A percentile compares a stretch with the other conserved stretches of the same genome.
phyloP scores from a whole-genome alignment of 305 asterid species.

The Ilex paraguariensis region DNA sequence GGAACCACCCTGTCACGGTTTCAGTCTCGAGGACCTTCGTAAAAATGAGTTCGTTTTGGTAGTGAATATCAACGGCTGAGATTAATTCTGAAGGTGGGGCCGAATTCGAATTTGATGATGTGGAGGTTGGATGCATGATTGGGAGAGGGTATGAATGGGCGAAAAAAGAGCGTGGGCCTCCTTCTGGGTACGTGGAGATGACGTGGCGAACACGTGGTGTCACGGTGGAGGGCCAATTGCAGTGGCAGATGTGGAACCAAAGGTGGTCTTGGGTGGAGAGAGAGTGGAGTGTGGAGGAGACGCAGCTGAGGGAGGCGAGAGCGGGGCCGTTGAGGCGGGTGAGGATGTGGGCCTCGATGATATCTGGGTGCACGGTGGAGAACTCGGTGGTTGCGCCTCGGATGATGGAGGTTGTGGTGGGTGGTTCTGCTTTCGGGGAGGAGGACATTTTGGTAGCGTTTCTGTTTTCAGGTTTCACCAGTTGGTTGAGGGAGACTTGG shows the following conservation, averaged over 20 bases:
- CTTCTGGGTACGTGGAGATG: slow-evolving; percentile 39
- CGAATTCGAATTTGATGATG: slow-evolving; percentile 7
- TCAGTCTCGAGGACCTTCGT: slow-evolving; percentile 51
- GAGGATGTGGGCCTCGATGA: slow-evolving; percentile 54
- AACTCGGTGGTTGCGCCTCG: slow-evolving; percentile 20
- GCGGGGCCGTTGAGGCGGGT: slow-evolving; percentile 58
- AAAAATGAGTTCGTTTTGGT: slow-evolving; percentile 35
- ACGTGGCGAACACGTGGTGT: slow-evolving; percentile 28
- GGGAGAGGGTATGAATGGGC: slow-evolving; percentile 48
- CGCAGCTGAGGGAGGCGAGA: slow-evolving; percentile 50
- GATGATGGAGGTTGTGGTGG: slow-evolving; percentile 17
- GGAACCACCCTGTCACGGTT: slow-evolving; percentile 67
- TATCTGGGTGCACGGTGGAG: slow-evolving; percentile 50
- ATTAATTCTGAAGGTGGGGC: slow-evolving; percentile 39
- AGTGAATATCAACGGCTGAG: slow-evolving; percentile 69
- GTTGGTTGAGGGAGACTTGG: too few species aligned
- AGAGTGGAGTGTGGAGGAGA: slow-evolving; percentile 53
- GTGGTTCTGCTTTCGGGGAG: background rate
- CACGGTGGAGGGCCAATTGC: slow-evolving; percentile 79
- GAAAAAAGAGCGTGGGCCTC: slow-evolving; percentile 64
- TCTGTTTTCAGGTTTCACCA: too few species aligned
- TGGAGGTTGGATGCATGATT: background rate
- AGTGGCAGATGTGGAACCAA: slow-evolving; percentile 54
- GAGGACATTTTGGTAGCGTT: too few species aligned
- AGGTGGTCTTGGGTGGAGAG: slow-evolving; percentile 45